Base-by-base conservation (phyloP, 2,329 filamentous ascomycete species). In the Ilyonectria sp. region DNA sequence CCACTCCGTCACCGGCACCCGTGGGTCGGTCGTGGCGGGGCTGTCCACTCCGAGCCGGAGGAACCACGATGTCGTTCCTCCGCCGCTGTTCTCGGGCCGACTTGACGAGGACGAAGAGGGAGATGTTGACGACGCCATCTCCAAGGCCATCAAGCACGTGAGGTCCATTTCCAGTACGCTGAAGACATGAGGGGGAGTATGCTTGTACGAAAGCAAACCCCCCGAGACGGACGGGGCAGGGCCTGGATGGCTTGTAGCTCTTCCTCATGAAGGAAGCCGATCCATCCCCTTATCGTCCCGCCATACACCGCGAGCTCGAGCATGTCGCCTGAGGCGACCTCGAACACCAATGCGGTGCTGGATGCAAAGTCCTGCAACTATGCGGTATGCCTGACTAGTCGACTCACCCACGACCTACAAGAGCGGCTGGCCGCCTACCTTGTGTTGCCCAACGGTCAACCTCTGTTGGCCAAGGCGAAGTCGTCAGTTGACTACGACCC, bases 141-240 rank as follows among this genome's bases (percentile, higher is more conserved):
- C 73, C 13, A 74, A 71, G 60, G 74, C 76, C 46, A 71, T 77
- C 67, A 79, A 76, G 69, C 75, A 79, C 60, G 72, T 79, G 53
- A 72, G 76, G 49, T 78, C 77, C 19, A 71, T 79, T 17, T 79
- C 77, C 17, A 78, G 77, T 46, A 78, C 75, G 15, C 65, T 77
- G 56, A 75, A 75, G 64, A 68, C 64, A 4, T 76, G 65, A 76
- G 63, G 55, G 50, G 26, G 54, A 37, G 35, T 9, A 50, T 49
- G 37, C 21, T 29, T 31, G 21, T 21, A 65, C 40, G 15, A 33
- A 46, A 59, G 21, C 50, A 60, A 58, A 55, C 43, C 53, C 50
- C 19, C 11, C 1, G 3, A 40, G 6, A 40, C 37, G n/a, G 15
- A 26, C 19, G 35, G 37, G 17, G 17, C 26, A 17, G 6, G n/a